These are phyloP conservation scores for Cylindrotheca fusiformis DNA, from an alignment of 108 stramenopile species.

Conservation along the genomic window DNA sequence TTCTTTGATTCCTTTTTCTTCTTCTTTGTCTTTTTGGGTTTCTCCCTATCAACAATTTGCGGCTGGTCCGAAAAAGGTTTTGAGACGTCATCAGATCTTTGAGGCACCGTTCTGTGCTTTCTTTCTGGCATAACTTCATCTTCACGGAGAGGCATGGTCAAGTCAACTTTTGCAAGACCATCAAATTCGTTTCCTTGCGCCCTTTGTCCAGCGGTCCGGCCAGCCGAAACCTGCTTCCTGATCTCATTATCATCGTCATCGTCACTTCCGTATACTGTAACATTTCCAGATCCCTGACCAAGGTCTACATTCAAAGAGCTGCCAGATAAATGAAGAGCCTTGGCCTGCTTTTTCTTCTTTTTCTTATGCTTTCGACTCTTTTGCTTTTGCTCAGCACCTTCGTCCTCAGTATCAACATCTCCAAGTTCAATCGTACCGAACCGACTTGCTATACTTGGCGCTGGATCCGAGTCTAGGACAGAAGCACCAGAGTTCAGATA, in stretches of 20 bases:
- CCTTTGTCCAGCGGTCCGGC: constrained; percentile 8
- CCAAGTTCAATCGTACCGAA: constrained; percentile 69
- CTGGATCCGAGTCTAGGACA: not conserved
- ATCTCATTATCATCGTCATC: constrained; percentile 63
- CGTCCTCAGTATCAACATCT: constrained; percentile 65
- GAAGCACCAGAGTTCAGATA: constrained; percentile 50
- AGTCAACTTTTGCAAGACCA: constrained; percentile 75
- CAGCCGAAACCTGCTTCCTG: not conserved
- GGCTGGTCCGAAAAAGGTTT: not conserved
- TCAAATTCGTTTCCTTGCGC: constrained; percentile 44
- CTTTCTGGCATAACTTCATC: constrained; percentile 85
- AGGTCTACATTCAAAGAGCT: constrained; percentile 5
- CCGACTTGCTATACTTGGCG: constrained; percentile 15
- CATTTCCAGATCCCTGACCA: constrained; percentile 5
- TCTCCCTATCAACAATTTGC: constrained; percentile 3
- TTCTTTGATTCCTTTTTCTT: constrained; percentile 55
- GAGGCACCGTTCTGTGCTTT: constrained; percentile 64
- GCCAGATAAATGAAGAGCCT: too few species aligned
- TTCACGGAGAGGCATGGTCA: constrained; percentile 77
- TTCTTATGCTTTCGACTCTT: constrained; percentile 64
- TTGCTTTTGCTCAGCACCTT: constrained; percentile 26
- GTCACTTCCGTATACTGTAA: constrained; percentile 55
- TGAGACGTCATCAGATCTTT: constrained; percentile 11
- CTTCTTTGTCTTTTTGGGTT: constrained; percentile 59
- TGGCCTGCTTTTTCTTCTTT: constrained; percentile 68